Evolutionary conservation across 2,329 filamentous ascomycete species (phyloP), one percentile per base, ranked within the genome.

Genomic region (Penicillium sp.): DNA sequence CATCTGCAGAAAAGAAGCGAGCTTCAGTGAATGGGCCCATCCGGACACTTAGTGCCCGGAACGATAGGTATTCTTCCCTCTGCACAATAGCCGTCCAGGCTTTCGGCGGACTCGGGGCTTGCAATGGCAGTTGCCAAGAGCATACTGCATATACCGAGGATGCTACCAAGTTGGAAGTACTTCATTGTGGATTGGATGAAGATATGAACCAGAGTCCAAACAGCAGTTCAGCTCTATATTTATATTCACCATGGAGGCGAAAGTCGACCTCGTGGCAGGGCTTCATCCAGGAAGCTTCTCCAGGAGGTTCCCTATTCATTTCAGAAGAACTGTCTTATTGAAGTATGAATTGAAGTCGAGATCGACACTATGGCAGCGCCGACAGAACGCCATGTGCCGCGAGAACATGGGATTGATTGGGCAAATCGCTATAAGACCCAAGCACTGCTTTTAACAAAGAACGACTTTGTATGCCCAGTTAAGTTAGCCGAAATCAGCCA

Each of bases 101-200:
- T 3, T 10, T 14, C 8, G n/a, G 8, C 18, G 5, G 41, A 18
- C 10, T n/a, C 27, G 28, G 35, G n/a, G 3, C 33, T n/a, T 16
- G 33, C 34, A 18, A 46, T 31, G 9, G 18, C 19, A 4, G 8
- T 2, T 1, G 43, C 43, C 12, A 41, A 27, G 19, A 33, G 19
- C n/a, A 46, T 33, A 13, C 43, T 40, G 27, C 27, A 46, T 13
- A 46, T 28, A 18, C 27, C 28, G 12, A 46, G 34, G 6, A 46
- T 33, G 11, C n/a, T 46, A 9, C 43, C 43, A 18, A 46, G n/a
- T 33, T 46, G 43, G 18, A 46, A 33, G 35, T 33, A 33, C n/a
- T 46, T 46, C 43, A 46, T 46, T 2, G 11, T 46, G 43, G 8
- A 11, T 22, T 7, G 16, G n/a, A n/a, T n/a, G n/a, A n/a, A n/a